Conservation (phyloP, 768 basidiomycete species). For the Lentinula lateritia region DNA sequence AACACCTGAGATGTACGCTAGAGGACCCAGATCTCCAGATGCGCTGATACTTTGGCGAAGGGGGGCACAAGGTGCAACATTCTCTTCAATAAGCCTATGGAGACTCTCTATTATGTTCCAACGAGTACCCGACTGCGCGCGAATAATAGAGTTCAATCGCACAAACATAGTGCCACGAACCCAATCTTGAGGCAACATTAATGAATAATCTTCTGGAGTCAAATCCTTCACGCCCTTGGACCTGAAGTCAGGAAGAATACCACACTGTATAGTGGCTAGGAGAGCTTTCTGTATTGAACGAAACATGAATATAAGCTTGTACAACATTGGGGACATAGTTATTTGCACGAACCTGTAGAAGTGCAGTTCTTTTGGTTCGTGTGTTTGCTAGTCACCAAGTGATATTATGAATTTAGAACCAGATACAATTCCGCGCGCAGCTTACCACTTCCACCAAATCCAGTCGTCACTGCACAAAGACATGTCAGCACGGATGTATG, state of each 20-base stretch:
- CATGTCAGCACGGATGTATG: background rate
- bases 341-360: slow-evolving; percentile 32
- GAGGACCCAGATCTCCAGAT: background rate
- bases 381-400: slow-evolving; percentile 28
- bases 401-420: slow-evolving; percentile 45
- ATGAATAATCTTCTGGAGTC: background rate
- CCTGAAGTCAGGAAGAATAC: background rate
- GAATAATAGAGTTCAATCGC: background rate
- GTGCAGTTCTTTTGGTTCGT: slow-evolving; percentile 52
- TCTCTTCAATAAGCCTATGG: background rate
- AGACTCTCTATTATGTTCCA: background rate
- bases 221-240: background rate
- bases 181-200: background rate
- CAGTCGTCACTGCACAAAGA: background rate
- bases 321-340: background rate
- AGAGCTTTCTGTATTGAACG: background rate
- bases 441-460: background rate
- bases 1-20: background rate
- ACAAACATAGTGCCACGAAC: background rate
- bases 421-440: slow-evolving; percentile 49
- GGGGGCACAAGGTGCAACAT: background rate
- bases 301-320: background rate
- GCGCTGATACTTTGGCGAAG: background rate
- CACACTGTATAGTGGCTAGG: background rate
- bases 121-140: background rate